These are phyloP conservation scores for Lathyrus tuberosus DNA, from an alignment of 306 rosid genomes.

Conservation along the genomic window DNA sequence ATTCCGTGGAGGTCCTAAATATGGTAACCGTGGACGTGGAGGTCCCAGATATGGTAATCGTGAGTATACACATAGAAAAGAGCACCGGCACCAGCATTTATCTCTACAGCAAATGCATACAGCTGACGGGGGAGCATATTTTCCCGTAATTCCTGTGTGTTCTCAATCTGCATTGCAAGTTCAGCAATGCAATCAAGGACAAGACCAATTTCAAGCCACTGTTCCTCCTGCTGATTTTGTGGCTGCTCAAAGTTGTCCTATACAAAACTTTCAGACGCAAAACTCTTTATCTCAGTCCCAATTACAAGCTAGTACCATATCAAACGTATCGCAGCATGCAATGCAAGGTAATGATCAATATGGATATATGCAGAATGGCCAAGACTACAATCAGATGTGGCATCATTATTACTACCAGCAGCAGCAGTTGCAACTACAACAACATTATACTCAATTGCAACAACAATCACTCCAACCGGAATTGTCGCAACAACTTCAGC, in stretches of 20 bases:
- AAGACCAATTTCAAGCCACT: slow-evolving; percentile 57
- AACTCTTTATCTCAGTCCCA: slow-evolving; percentile 59
- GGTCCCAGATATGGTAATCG: slow-evolving; percentile 51
- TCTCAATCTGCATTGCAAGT: slow-evolving; percentile 45
- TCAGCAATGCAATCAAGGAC: slow-evolving; percentile 61
- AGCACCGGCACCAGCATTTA: slow-evolving; percentile 45
- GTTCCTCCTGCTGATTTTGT: slow-evolving; percentile 41
- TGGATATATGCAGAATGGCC: slow-evolving; percentile 57
- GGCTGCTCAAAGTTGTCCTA: slow-evolving; percentile 52
- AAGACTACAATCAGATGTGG: slow-evolving; percentile 76
- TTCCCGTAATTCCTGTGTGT: slow-evolving; percentile 47
- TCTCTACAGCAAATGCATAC: slow-evolving; percentile 50
- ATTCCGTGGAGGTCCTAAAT: slow-evolving; percentile 51
- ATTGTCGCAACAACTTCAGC: slow-evolving; percentile 44
- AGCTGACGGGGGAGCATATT: slow-evolving; percentile 51
- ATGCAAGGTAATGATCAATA: slow-evolving; percentile 57
- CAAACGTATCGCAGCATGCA: slow-evolving; percentile 48
- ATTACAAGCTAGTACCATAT: slow-evolving; percentile 42
- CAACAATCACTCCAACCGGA: slow-evolving; percentile 47
- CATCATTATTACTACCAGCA: slow-evolving; percentile 84
- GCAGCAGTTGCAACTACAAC: slow-evolving; percentile 65
- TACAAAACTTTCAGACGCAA: slow-evolving; percentile 51
- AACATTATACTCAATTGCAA: slow-evolving; percentile 53
- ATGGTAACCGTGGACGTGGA: slow-evolving; percentile 54
- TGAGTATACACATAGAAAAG: slow-evolving; percentile 53